A percentile compares a stretch with the other conserved stretches of the same genome.
Conservation (phyloP, 169 alveolate species). For the Eimeria maxima region DNA sequence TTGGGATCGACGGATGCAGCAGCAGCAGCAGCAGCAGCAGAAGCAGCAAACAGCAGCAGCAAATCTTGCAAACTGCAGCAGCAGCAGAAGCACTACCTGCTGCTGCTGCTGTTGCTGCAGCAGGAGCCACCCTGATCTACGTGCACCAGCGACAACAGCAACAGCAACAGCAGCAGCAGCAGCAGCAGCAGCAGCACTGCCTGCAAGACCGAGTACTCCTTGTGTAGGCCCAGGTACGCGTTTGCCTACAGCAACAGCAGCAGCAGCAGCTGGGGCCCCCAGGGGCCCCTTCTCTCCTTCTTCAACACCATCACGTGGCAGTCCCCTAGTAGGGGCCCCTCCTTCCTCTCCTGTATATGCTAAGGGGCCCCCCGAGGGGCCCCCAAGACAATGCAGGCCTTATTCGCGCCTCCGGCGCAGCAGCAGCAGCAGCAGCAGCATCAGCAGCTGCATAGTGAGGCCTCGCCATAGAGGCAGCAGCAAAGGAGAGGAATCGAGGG, state of each 20-base stretch:
- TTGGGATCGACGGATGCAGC: neutral
- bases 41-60: slow-evolving; percentile 26
- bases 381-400: neutral
- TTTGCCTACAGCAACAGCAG: neutral
- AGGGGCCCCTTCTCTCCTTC: neutral
- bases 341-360: too few relatives aligned
- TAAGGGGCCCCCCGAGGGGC: neutral
- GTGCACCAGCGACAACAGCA: neutral
- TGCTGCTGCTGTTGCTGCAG: slow-evolving; percentile 5
- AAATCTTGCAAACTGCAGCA: neutral
- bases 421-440: slow-evolving; percentile 53
- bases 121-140: neutral
- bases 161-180: slow-evolving; percentile 2
- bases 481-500: neutral
- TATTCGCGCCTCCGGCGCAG: neutral
- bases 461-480: neutral
- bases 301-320: neutral
- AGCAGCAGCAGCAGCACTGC: slow-evolving; percentile 10
- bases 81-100: neutral
- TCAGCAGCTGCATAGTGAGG: neutral
- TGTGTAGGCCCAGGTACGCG: too few relatives aligned
- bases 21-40: slow-evolving; percentile 48
- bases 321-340: neutral
- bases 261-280: neutral
- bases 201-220: neutral